Conservation (phyloP, 805 yeast species). For the Saturnispora halmiae region DNA sequence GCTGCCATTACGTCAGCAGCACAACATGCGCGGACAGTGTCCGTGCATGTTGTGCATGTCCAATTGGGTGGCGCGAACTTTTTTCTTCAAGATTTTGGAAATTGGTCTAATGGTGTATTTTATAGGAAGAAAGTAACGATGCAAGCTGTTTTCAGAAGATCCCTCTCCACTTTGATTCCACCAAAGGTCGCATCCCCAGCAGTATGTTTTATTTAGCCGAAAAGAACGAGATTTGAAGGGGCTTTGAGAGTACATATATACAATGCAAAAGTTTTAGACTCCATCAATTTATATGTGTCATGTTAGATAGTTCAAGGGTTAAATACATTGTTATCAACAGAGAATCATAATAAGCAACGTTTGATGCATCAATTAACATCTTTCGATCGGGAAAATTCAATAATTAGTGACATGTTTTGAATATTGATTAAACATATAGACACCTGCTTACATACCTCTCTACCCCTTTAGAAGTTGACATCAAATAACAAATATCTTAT, state of each 20-base stretch:
- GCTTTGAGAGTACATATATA: no score
- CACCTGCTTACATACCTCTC: no score
- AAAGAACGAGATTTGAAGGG: background rate
- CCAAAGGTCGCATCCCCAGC: constrained; percentile 97
- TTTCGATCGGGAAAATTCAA: no score
- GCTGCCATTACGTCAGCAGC: background rate
- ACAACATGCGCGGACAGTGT: background rate
- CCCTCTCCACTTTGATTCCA: constrained; percentile 91
- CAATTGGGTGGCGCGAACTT: constrained; percentile 9
- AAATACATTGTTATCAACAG: no score
- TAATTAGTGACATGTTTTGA: no score
- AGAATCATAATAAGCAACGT: no score
- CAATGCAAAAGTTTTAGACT: no score
- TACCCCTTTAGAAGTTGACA: no score
- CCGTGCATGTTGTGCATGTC: background rate
- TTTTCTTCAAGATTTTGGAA: background rate
- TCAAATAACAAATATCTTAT: background rate
- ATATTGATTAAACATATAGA: no score
- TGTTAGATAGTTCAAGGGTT: no score
- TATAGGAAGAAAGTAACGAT: constrained; percentile 27
- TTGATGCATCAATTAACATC: no score
- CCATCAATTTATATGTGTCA: no score
- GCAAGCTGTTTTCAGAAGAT: constrained; percentile 88
- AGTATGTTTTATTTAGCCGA: constrained; percentile 38
- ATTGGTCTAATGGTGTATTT: background rate